phyloP scores from a whole-genome alignment of 163 green algal species.

The Trebouxiophyceae sp. region DNA sequence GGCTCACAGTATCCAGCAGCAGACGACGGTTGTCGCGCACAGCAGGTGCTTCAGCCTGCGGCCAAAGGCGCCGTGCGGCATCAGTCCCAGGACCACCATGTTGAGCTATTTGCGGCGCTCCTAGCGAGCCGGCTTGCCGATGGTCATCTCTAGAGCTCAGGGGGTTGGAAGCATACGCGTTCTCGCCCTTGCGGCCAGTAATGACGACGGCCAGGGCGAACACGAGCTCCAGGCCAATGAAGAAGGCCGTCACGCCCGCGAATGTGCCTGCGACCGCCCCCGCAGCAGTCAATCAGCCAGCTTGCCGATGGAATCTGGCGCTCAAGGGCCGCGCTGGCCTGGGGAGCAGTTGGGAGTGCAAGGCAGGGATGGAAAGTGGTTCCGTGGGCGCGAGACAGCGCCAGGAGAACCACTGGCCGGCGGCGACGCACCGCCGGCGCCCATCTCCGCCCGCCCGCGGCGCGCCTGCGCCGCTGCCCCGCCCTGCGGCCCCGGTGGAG shows the following conservation, averaged over 20 bases:
- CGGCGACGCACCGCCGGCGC: too few species aligned
- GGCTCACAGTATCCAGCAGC: slow-evolving; percentile 49
- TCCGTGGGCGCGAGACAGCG: too few species aligned
- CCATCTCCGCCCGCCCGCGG: too few species aligned
- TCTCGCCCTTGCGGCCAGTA: slow-evolving; percentile 10
- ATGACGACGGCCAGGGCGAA: slow-evolving; percentile 1
- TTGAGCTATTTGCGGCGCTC: not conserved
- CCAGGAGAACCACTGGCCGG: too few species aligned
- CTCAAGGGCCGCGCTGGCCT: too few species aligned
- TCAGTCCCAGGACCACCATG: not conserved
- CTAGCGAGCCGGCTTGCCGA: not conserved
- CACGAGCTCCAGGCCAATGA: not conserved
- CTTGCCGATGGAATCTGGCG: too few species aligned
- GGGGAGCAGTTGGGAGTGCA: too few species aligned
- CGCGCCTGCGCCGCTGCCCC: too few species aligned
- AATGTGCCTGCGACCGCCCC: not conserved
- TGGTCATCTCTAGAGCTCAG: not conserved
- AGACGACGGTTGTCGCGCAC: slow-evolving; percentile 28
- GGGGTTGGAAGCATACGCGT: not conserved
- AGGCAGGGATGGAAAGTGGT: too few species aligned
- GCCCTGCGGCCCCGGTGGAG: too few species aligned
- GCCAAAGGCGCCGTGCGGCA: not conserved
- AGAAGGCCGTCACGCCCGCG: slow-evolving; percentile 1
- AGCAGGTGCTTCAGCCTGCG: slow-evolving; percentile 40
- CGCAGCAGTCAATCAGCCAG: too few species aligned